These are phyloP conservation scores for Fusarium nygamai DNA, from an alignment of 2,329 filamentous ascomycete species.

Conservation along the genomic window DNA sequence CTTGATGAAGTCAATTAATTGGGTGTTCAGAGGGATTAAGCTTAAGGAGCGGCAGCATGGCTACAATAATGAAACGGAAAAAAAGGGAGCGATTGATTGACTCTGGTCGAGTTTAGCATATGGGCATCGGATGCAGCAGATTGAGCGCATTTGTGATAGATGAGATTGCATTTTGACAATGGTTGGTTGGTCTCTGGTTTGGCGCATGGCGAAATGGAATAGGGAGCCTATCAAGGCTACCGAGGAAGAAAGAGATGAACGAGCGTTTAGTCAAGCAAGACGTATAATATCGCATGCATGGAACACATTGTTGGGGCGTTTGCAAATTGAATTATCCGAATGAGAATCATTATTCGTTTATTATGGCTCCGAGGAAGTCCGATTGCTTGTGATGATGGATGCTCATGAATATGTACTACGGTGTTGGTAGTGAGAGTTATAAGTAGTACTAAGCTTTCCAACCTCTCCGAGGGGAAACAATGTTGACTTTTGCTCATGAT, in stretches of 20 bases:
- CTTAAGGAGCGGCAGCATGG: constrained; percentile 8
- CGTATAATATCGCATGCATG: background rate
- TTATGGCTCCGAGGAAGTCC: background rate
- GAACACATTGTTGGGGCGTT: constrained; percentile 15
- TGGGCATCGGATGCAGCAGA: constrained; percentile 29
- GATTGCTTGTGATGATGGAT: background rate
- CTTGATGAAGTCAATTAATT: constrained; percentile 8
- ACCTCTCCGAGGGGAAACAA: constrained; percentile 6
- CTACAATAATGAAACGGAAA: constrained; percentile 12
- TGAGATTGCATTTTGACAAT: constrained; percentile 9
- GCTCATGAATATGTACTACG: background rate
- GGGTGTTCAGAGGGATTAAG: constrained; percentile 1
- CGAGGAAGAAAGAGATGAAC: background rate
- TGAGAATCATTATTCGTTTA: background rate
- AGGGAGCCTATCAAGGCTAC: background rate
- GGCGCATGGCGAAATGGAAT: constrained; percentile 37
- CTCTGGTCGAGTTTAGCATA: constrained; percentile 13
- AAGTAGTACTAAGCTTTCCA: background rate
- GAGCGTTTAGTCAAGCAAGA: background rate
- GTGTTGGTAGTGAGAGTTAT: background rate
- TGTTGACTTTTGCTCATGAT: background rate
- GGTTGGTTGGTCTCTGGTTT: constrained; percentile 25
- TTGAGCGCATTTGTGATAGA: constrained; percentile 37
- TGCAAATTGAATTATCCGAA: background rate
- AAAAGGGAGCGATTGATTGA: constrained; percentile 22